Conservation (phyloP, 805 yeast genomes). For the Komagataella pastoris region DNA sequence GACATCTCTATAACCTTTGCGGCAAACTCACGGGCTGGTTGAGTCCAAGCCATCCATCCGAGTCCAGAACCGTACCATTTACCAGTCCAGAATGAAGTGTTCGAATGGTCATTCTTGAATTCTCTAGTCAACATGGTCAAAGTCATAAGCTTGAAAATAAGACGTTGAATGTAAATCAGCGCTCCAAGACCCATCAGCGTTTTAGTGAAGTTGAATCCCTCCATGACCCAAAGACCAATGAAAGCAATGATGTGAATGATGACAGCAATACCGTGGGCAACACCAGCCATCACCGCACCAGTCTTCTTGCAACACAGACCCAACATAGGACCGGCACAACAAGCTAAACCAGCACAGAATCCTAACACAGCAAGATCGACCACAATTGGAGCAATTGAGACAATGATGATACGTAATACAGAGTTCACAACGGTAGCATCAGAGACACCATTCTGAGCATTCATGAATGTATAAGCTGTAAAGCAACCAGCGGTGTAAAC, state of each 20-base stretch:
- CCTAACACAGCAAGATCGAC: conserved; percentile 78
- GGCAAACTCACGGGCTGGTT: conserved; percentile 88
- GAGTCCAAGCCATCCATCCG: conserved; percentile 90
- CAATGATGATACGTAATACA: conserved; percentile 55
- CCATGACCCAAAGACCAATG: conserved; percentile 94
- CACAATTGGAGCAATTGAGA: conserved; percentile 84
- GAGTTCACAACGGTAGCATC: conserved; percentile 49
- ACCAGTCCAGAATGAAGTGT: conserved; percentile 99
- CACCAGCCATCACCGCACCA: conserved; percentile 88
- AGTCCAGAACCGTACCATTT: conserved; percentile 94
- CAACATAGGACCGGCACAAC: conserved; percentile 95
- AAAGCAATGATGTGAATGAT: conserved; percentile 77
- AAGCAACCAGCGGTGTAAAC: conserved; percentile 71
- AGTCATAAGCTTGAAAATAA: conserved; percentile 75
- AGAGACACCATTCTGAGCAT: conserved; percentile 76
- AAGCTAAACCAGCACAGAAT: conserved; percentile 69
- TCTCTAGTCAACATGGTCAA: conserved; percentile 78
- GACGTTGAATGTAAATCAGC: conserved; percentile 77
- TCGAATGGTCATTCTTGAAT: conserved; percentile 88
- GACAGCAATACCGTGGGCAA: conserved; percentile 94
- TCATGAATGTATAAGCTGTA: conserved; percentile 68
- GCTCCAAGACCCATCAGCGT: conserved; percentile 80
- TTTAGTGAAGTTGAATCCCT: conserved; percentile 81
- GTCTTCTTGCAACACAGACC: conserved; percentile 95
- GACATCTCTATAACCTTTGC: conserved; percentile 92